Evolutionary conservation across 2,329 filamentous ascomycete genomes (phyloP).

Genomic region (Hypoxylon sp.): DNA sequence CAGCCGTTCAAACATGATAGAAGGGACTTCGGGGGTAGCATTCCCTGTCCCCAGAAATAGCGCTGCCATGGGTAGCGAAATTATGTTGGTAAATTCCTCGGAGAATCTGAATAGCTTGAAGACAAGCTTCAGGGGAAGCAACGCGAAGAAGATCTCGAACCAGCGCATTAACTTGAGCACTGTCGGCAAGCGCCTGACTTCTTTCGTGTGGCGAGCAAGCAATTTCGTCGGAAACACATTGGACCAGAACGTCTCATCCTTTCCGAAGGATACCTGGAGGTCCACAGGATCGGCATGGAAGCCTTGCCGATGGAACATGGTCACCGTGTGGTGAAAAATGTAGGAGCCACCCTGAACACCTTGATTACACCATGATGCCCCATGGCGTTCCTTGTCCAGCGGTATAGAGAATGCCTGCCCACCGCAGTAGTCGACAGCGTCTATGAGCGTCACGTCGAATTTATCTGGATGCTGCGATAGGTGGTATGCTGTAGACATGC

Average conservation of each 20-base stretch:
- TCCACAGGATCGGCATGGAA: slow-evolving; percentile 69
- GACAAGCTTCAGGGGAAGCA: slow-evolving; percentile 60
- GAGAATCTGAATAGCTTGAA: slow-evolving; percentile 54
- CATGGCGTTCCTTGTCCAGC: slow-evolving; percentile 70
- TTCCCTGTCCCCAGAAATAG: slow-evolving; percentile 56
- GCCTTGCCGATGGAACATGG: slow-evolving; percentile 71
- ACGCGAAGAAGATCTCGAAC: slow-evolving; percentile 68
- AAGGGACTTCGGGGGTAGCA: slow-evolving; percentile 54
- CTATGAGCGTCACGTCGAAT: slow-evolving; percentile 72
- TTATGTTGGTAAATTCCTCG: slow-evolving; percentile 53
- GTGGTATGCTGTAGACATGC: slow-evolving; percentile 72
- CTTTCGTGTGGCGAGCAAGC: slow-evolving; percentile 64
- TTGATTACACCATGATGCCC: slow-evolving; percentile 75
- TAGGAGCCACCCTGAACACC: slow-evolving; percentile 72
- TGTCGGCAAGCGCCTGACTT: slow-evolving; percentile 64
- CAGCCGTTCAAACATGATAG: slow-evolving; percentile 56
- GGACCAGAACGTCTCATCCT: slow-evolving; percentile 69
- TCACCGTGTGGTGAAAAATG: slow-evolving; percentile 72
- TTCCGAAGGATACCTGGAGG: slow-evolving; percentile 70
- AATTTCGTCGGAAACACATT: slow-evolving; percentile 70
- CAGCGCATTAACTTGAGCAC: slow-evolving; percentile 67
- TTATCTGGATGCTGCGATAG: slow-evolving; percentile 71
- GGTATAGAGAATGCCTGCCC: slow-evolving; percentile 75
- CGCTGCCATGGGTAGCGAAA: slow-evolving; percentile 57
- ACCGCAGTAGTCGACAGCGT: slow-evolving; percentile 71